Evolutionary conservation across 2,329 filamentous ascomycete species (phyloP), one percentile per base, ranked within the genome.

Genomic region (Xylaria sp.): DNA sequence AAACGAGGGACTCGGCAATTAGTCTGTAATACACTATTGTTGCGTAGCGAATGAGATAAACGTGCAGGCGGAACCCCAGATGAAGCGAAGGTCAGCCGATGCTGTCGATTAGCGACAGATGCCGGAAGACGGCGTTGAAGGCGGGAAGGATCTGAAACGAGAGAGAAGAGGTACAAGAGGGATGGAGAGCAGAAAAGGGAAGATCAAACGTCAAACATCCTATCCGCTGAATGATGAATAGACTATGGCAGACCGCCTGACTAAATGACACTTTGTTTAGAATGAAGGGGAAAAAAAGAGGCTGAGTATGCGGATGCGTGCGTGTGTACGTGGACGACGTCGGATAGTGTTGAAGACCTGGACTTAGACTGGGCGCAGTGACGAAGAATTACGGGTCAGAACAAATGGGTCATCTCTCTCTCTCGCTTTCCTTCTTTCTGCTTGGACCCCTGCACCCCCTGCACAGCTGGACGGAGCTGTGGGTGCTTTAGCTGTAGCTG

Each of bases 201-300:
- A 57, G 25, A 43, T 57, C 61, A 64, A 63, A 57, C 61, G 28
- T 64, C n/a, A 56, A 57, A 57, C 41, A 62, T 55, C 51, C 23
- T 20, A 39, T 20, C 20, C 49, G 23, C 36, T 12, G 55, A 33
- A 4, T 20, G 36, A 43, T 25, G 9, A 18, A 55, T 18, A 18
- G 20, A 36, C 33, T 36, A 7, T 9, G 33, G 9, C 33, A 8
- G 33, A 36, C 31, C 3, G 31, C 12, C 41, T 18, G 18, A 59
- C 31, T n/a, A 28, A 55, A 4, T 52, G 52, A 62, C 18, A 55
- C 28, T 55, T 28, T 28, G 52, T 36, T 33, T 36, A 36, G 33
- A 36, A 36, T 9, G 33, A 10, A 36, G 18, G 28, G 49, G 48
- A 52, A 52, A 56, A 54, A 46, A 52, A 56, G 60, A 54, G 67